Base-by-base conservation (phyloP, 192 early-diverging fungal genomes). In the Entophlyctis luteolus region DNA sequence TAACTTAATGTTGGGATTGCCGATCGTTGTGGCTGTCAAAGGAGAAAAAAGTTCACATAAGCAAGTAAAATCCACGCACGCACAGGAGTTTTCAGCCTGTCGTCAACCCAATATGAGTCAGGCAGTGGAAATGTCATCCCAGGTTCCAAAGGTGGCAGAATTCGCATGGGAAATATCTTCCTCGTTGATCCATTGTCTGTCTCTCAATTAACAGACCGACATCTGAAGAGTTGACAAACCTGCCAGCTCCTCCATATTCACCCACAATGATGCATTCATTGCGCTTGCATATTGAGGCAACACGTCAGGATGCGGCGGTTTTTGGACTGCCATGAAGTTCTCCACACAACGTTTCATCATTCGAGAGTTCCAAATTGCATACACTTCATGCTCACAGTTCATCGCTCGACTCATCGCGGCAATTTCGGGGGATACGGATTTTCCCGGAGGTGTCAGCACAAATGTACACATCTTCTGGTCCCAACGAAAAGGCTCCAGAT, bases 401-500 rank as follows among this genome's bases (percentile, higher is more conserved):
- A 87, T 91, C 3, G 85, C 87, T 28, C 74, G 73, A 68, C 87
- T 87, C 79, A 91, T 87, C 12, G 84, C 74, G 47, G 72, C 70
- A 16, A 93, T 75, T 66, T 84, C 79, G 38, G 65, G 77, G 16
- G 55, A 23, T 8, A 52, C 35, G n/a, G 18, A 35, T 49, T 74
- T 70, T n/a, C 62, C 72, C 8, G 70, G 59, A 20, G 82, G 83
- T 56, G 84, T 75, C 23, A 91, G 67, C 42, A 89, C 72, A 32
- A 93, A 75, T 2, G 90, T 83, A 39, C 77, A 82, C 33, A 93
- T 67, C 1, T 86, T 72, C 57, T 93, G 90, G 56, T 93, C 89
- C 91, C 91, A 93, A 25, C 91, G 75, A 37, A 92, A 91, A 36
- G 91, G 91, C 75, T 93, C 90, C 4, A 77, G 59, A 60, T 88